A percentile compares a stretch with the other conserved stretches of the same genome.
These are phyloP conservation scores for Selaginella tamariscina DNA, from an alignment of 75 land plant genomes.

Conservation along the genomic window DNA sequence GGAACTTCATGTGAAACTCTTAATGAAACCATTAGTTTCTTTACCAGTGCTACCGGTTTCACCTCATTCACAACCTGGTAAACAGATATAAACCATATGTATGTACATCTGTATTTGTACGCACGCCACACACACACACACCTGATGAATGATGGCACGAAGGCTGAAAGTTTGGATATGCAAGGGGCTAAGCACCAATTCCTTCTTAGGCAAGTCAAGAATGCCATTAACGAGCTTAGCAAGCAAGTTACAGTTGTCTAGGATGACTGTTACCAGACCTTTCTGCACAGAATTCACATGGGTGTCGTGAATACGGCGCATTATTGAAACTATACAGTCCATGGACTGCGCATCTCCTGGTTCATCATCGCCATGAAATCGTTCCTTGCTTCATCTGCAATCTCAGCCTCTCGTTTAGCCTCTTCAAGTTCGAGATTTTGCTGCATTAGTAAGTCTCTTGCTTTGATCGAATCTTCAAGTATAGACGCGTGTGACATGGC, in stretches of 20 bases:
- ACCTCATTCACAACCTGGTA: conserved; percentile 28
- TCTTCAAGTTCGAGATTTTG: conserved; percentile 30
- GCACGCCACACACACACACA: neutral
- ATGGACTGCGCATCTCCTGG: conserved; percentile 44
- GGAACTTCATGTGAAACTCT: conserved; percentile 16
- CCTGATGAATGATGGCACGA: conserved; percentile 25
- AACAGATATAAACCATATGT: neutral
- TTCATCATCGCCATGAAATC: conserved; percentile 44
- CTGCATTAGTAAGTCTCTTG: conserved; percentile 30
- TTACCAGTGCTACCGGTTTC: neutral
- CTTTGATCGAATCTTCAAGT: conserved; percentile 33
- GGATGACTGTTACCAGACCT: conserved; percentile 32
- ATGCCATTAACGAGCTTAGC: conserved; percentile 34
- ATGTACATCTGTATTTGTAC: neutral
- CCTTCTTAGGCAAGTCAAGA: conserved; percentile 32
- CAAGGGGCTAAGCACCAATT: conserved; percentile 24
- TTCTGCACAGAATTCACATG: conserved; percentile 27
- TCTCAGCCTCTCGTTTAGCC: conserved; percentile 34
- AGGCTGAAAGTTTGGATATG: conserved; percentile 29
- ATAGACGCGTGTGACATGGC: conserved; percentile 46
- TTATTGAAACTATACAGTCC: conserved; percentile 31
- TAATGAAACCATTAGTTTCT: neutral
- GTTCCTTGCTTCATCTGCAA: conserved; percentile 33
- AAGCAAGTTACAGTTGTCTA: conserved; percentile 31
- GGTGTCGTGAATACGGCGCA: conserved; percentile 25